phyloP scores from a whole-genome alignment of 1,284 basidiomycete genomes.

The Marasmius sp. region DNA sequence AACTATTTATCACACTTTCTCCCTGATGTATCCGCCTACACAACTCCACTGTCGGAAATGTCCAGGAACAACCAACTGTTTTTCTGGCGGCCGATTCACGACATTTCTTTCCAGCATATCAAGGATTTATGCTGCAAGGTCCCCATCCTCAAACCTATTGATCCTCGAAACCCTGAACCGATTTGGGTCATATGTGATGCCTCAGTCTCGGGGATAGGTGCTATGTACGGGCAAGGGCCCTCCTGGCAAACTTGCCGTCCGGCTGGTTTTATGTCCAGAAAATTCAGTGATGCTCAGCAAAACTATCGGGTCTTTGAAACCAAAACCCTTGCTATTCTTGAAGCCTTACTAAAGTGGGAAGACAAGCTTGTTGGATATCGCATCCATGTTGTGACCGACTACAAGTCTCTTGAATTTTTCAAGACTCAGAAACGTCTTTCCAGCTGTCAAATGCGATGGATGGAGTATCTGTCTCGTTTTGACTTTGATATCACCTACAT shows the following conservation, averaged over 20 bases:
- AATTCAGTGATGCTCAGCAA: slow-evolving; percentile 36
- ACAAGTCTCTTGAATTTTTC: slow-evolving; percentile 35
- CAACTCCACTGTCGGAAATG: slow-evolving; percentile 16
- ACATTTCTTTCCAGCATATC: slow-evolving; percentile 12
- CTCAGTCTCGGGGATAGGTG: slow-evolving; percentile 34
- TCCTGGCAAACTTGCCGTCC: slow-evolving; percentile 33
- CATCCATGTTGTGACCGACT: slow-evolving; percentile 35
- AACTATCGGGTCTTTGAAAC: slow-evolving; percentile 35
- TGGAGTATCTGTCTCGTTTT: slow-evolving; percentile 32
- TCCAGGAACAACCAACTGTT: slow-evolving; percentile 11
- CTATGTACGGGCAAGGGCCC: slow-evolving; percentile 36
- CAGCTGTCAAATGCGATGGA: slow-evolving; percentile 28
- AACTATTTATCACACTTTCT: slow-evolving; percentile 40
- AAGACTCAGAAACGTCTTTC: slow-evolving; percentile 20
- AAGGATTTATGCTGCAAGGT: slow-evolving; percentile 11
- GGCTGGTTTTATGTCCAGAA: slow-evolving; percentile 39
- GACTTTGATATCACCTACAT: slow-evolving; percentile 31
- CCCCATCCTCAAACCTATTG: slow-evolving; percentile 10
- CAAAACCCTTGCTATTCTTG: slow-evolving; percentile 36
- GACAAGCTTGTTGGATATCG: slow-evolving; percentile 30
- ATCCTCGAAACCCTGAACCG: background rate
- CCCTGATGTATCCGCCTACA: slow-evolving; percentile 33
- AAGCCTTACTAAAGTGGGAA: slow-evolving; percentile 36
- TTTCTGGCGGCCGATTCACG: slow-evolving; percentile 11
- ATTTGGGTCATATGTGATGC: slow-evolving; percentile 35